Percentiles rank a stretch among this genome's conserved stretches.
These are phyloP conservation scores for Vitis hybrid DNA, from an alignment of 177 flowering plant genomes.

Conservation along the genomic window DNA sequence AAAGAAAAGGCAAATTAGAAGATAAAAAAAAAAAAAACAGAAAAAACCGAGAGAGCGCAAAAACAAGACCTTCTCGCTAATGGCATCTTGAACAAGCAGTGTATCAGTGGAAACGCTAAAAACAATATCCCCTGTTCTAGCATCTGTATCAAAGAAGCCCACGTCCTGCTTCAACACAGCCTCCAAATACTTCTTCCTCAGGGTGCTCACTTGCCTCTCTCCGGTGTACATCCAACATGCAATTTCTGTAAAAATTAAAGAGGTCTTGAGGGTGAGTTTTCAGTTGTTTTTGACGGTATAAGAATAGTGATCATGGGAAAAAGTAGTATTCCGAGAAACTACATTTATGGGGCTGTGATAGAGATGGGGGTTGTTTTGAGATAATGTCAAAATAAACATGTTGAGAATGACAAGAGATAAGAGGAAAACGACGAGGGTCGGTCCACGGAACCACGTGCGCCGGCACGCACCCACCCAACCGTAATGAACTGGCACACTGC, in stretches of 20 bases:
- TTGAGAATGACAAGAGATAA: constrained; percentile 36
- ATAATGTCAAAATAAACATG: constrained; percentile 6
- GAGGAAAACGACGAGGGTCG: constrained; percentile 16
- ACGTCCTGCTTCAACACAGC: constrained; percentile 95
- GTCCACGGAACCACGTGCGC: constrained; percentile 33
- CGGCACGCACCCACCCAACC: constrained; percentile 5
- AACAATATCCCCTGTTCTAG: constrained; percentile 97
- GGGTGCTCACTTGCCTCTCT: constrained; percentile 79
- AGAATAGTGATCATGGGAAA: too few relatives aligned
- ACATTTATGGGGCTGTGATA: constrained; percentile 2
- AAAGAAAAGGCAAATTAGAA: background rate
- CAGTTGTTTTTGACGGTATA: too few relatives aligned
- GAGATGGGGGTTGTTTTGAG: constrained; percentile 1
- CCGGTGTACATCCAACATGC: constrained; percentile 99
- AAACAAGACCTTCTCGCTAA: constrained; percentile 85
- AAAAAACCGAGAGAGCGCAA: background rate
- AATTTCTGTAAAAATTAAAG: constrained; percentile 52
- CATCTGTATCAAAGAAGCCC: constrained; percentile 98
- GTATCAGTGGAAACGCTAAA: constrained; percentile 97
- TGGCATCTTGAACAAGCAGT: constrained; percentile 97
- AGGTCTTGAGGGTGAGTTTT: background rate
- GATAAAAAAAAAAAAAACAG: background rate
- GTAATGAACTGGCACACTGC: constrained; percentile 18
- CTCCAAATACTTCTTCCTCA: constrained; percentile 90
- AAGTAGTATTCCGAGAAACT: background rate